These are phyloP conservation scores for Fragilaria crotonensis DNA, from an alignment of 108 stramenopile genomes.

Conservation along the genomic window DNA sequence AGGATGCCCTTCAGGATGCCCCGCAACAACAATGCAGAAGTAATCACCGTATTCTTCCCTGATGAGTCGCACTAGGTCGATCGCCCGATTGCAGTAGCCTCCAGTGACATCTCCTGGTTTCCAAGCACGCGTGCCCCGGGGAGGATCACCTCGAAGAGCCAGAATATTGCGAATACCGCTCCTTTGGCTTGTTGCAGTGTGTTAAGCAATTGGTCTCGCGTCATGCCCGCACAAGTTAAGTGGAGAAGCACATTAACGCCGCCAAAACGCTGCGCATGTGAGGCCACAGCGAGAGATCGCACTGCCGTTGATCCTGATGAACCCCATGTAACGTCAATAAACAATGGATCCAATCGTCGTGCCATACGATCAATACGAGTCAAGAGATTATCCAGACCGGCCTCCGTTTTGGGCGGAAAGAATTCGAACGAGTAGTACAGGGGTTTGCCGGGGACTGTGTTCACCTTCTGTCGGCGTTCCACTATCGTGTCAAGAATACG, in stretches of 20 bases:
- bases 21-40: slow-evolving; percentile 92
- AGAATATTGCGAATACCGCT: slow-evolving; percentile 85
- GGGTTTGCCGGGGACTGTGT: neutral
- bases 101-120: slow-evolving; percentile 48
- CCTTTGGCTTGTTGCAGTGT: slow-evolving; percentile 51
- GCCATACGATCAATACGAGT: slow-evolving; percentile 94
- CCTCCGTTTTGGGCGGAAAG: slow-evolving; percentile 93
- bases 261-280: slow-evolving; percentile 79
- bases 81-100: slow-evolving; percentile 74
- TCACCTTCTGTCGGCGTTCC: neutral
- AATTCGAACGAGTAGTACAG: slow-evolving; percentile 92
- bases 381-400: slow-evolving; percentile 88
- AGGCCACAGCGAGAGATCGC: slow-evolving; percentile 72
- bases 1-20: slow-evolving; percentile 94
- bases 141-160: slow-evolving; percentile 94
- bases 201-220: slow-evolving; percentile 31
- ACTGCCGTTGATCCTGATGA: slow-evolving; percentile 72
- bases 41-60: slow-evolving; percentile 86
- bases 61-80: slow-evolving; percentile 88
- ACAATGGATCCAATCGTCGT: slow-evolving; percentile 80
- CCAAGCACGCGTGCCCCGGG: slow-evolving; percentile 78
- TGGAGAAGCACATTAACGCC: slow-evolving; percentile 91
- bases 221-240: slow-evolving; percentile 86
- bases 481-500: slow-evolving; percentile 1
- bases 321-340: slow-evolving; percentile 93